Base-by-base conservation (phyloP, 1,284 basidiomycete species). In the Coniferiporia sulphurascens region DNA sequence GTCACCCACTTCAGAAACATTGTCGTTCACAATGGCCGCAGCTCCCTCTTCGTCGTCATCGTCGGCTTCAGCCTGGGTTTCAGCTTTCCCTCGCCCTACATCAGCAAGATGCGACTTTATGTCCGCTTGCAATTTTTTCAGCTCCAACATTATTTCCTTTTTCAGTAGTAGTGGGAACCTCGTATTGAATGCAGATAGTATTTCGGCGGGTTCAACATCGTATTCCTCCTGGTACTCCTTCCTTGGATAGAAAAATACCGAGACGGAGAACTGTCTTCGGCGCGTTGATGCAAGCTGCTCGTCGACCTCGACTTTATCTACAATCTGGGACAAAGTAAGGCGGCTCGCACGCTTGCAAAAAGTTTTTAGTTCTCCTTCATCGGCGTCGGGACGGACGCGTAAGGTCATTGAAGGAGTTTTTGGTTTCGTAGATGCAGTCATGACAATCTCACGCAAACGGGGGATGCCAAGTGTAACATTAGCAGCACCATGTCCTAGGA, bases 401-500 rank as follows among this genome's bases (percentile, higher is more conserved):
- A 99, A 89, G 46, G 81, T 88, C 97, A 99, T 99, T n/a, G 95
- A 98, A 12, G 97, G 97, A 2, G 96, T 99, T 73, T 95, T 95
- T 60, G 96, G 97, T 68, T 95, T 92, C 66, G 87, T 86, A 4
- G 97, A 96, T 5, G 97, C 97, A 0, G 97, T 98, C 95, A 99
- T 98, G 69, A 99, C 93, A 68, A 99, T 98, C 76, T 99, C 97
- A 73, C 96, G 88, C 22, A 99, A 79, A 74, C 97, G 95, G 51
- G 97, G 97, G 66, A 99, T 99, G 84, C 97, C 97, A 52, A 99
- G 84, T 1, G 97, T 99, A 63, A 99, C 97, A 73, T 99, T 99
- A 43, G 97, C 96, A 60, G 97, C 96, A 75, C 97, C 97, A 73
- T 99, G 97, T 67, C 96, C 94, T 89, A 69, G 59, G 60, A 48